Evolutionary conservation across 1,284 basidiomycete species (phyloP).

Genomic region (Sporisorium exsertum): DNA sequence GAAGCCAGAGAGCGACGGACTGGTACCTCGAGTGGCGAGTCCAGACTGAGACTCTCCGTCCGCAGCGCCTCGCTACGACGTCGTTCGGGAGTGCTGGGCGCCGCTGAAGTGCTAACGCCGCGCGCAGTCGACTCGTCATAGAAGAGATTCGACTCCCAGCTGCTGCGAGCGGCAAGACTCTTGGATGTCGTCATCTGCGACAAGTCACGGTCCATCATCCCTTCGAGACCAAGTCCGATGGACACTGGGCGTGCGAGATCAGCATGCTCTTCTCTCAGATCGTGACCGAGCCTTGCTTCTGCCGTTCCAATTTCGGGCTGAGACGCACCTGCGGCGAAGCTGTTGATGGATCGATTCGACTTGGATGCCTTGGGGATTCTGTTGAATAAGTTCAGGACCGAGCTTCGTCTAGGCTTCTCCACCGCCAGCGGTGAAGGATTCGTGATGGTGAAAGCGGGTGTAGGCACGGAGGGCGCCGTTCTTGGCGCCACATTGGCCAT

Average conservation of each 20-base stretch:
- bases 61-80: constrained; percentile 17
- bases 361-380: constrained; percentile 11
- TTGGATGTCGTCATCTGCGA: constrained; percentile 47
- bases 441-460: constrained; percentile 32
- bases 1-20: constrained; percentile 35
- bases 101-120: constrained; percentile 22
- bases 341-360: constrained; percentile 29
- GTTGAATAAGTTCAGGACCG: constrained; percentile 34
- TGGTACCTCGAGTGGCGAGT: constrained; percentile 50
- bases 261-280: not conserved
- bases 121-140: constrained; percentile 44
- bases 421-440: constrained; percentile 34
- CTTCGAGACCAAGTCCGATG: constrained; percentile 45
- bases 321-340: constrained; percentile 7
- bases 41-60: constrained; percentile 26
- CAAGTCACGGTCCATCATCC: constrained; percentile 36
- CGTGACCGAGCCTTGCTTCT: constrained; percentile 7
- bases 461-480: constrained; percentile 5
- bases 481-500: constrained; percentile 16
- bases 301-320: not conserved
- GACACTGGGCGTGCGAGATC: constrained; percentile 26
- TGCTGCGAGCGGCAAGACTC: constrained; percentile 46
- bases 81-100: constrained; percentile 31
- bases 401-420: constrained; percentile 35
- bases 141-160: constrained; percentile 58